Evolutionary conservation across 1,284 basidiomycete genomes (phyloP).

Genomic region (Vanrija pseudolonga): DNA sequence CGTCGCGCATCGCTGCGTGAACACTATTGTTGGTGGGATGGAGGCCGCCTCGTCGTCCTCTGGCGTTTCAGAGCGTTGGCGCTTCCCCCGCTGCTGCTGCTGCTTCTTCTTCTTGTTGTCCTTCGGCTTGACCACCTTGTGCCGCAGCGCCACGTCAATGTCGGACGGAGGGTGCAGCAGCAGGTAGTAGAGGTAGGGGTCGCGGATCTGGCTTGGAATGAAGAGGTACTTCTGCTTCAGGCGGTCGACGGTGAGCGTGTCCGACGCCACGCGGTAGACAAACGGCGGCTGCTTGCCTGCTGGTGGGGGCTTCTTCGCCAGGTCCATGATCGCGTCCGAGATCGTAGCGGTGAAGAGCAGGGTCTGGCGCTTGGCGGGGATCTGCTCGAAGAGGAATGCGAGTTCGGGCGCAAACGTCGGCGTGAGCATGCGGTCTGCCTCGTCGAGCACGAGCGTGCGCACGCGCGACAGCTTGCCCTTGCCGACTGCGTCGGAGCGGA

Average conservation of each 20-base stretch:
- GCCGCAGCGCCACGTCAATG: constrained; percentile 50
- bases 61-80: constrained; percentile 36
- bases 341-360: constrained; percentile 95
- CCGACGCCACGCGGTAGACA: constrained; percentile 74
- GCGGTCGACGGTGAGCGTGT: constrained; percentile 74
- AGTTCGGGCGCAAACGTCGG: constrained; percentile 86
- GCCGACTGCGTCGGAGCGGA: constrained; percentile 66
- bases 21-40: constrained; percentile 89
- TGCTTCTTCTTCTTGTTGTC: constrained; percentile 1
- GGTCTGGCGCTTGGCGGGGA: constrained; percentile 86
- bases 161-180: constrained; percentile 82
- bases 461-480: constrained; percentile 82
- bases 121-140: constrained; percentile 35
- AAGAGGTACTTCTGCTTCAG: constrained; percentile 88
- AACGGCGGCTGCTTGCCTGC: constrained; percentile 83
- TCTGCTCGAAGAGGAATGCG: constrained; percentile 67
- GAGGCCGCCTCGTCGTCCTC: constrained; percentile 52
- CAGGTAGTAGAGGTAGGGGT: constrained; percentile 86
- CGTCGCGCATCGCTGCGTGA: constrained; percentile 80
- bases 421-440: constrained; percentile 90
- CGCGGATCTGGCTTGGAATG: constrained; percentile 90
- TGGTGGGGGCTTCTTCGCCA: constrained; percentile 70
- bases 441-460: constrained; percentile 88
- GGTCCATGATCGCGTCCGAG: constrained; percentile 76
- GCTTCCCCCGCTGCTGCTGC: constrained; percentile 9